A percentile compares a stretch with the other conserved stretches of the same genome.
Conservation (phyloP, 2,329 filamentous ascomycete genomes). For the Aspergillus carbonarius region DNA sequence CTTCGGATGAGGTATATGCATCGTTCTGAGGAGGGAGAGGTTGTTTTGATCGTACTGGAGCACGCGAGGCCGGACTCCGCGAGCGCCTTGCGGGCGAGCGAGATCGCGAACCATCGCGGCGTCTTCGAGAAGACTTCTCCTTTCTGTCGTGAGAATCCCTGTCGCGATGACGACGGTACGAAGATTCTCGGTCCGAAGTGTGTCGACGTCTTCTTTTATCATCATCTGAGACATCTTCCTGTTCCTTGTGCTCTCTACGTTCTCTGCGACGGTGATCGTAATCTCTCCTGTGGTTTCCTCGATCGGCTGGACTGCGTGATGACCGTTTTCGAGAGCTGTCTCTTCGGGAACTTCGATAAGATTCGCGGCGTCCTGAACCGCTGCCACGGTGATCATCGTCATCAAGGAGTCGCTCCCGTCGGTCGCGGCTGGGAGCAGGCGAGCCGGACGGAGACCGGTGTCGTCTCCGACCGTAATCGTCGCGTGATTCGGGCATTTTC, state of each 20-base stretch:
- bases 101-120: constrained; percentile 27
- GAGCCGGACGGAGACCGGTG: constrained; percentile 23
- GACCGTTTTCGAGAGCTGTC: constrained; percentile 23
- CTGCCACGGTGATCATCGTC: constrained; percentile 19
- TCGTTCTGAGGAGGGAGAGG: constrained; percentile 50
- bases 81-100: constrained; percentile 28
- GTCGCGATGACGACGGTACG: constrained; percentile 28
- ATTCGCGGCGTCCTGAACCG: constrained; percentile 28
- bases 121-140: constrained; percentile 23
- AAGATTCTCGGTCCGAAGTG: constrained; percentile 27
- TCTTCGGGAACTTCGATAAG: constrained; percentile 28
- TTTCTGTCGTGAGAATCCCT: constrained; percentile 19
- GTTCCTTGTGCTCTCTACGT: constrained; percentile 26
- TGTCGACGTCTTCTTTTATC: constrained; percentile 29
- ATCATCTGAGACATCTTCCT: constrained; percentile 25
- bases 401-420: constrained; percentile 21
- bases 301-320: constrained; percentile 29
- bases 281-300: constrained; percentile 22
- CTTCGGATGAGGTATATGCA: constrained; percentile 41
- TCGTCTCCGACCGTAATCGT: constrained; percentile 22
- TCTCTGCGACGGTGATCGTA: constrained; percentile 22
- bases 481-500: constrained; percentile 28
- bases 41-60: constrained; percentile 34
- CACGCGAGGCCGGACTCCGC: constrained; percentile 27
- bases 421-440: constrained; percentile 21